A percentile compares a stretch with the other conserved stretches of the same genome.
Evolutionary conservation across 208 protist genomes (phyloP).

Genomic region (Borovskyia barvae): DNA sequence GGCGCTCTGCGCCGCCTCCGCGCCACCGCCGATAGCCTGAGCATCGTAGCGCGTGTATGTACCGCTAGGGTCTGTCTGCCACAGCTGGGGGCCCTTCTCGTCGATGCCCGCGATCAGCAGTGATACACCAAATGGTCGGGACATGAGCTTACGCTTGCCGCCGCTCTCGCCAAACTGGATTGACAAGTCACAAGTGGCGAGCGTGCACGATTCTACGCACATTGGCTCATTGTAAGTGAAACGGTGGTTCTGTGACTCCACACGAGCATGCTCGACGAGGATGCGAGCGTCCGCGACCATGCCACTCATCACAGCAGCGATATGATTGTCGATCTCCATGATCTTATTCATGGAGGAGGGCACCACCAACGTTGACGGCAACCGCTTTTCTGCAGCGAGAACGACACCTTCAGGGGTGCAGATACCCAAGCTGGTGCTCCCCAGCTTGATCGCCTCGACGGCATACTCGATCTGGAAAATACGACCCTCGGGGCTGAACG

Average conservation of each 20-base stretch:
- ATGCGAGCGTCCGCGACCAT: conserved; percentile 98
- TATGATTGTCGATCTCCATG: conserved; percentile 97
- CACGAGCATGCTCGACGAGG: conserved; percentile 97
- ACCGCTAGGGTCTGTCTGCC: conserved; percentile 98
- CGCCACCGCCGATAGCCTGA: conserved; percentile 98
- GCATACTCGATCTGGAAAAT: conserved; percentile 98
- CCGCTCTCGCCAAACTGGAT: conserved; percentile 97
- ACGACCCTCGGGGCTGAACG: conserved; percentile 99
- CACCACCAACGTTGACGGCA: conserved; percentile 97
- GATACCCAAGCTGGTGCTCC: conserved; percentile 98
- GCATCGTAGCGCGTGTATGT: conserved; percentile 97
- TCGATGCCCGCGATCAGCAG: conserved; percentile 98
- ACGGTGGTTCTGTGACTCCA: conserved; percentile 99
- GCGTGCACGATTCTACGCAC: conserved; percentile 94
- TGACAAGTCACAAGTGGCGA: conserved; percentile 97
- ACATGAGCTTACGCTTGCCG: conserved; percentile 89
- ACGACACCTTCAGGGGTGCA: conserved; percentile 97
- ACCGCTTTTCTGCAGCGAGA: conserved; percentile 98
- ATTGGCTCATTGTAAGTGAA: conserved; percentile 99
- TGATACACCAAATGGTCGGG: conserved; percentile 98
- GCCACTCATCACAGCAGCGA: conserved; percentile 96
- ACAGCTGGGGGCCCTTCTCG: conserved; percentile 95
- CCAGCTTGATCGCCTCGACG: conserved; percentile 93
- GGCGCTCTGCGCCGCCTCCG: conserved; percentile 97
- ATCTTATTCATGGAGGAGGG: conserved; percentile 98